Conservation (phyloP, 108 stramenopile genomes). For the Nannochloropsis granulata region DNA sequence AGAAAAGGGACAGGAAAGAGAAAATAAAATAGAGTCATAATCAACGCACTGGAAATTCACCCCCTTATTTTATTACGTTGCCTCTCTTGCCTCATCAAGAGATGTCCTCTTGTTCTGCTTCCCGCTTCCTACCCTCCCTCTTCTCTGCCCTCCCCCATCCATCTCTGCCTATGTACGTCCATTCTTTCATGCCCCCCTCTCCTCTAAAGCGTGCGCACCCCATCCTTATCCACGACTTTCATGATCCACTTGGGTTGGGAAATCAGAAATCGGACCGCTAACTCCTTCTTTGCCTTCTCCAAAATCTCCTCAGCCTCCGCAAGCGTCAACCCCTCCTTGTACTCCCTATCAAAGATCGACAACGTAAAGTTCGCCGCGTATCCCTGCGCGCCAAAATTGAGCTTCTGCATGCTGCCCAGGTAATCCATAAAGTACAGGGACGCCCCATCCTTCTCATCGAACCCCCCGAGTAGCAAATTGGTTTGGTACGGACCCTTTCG, state of each 20-base stretch:
- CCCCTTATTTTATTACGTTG: not conserved
- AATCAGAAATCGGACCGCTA: slow-evolving; percentile 72
- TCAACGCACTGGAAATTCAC: not conserved
- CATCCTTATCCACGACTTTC: slow-evolving; percentile 80
- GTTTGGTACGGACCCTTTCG: slow-evolving; percentile 92
- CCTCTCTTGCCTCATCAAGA: not conserved
- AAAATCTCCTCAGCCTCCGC: slow-evolving; percentile 60
- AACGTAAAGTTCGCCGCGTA: slow-evolving; percentile 82
- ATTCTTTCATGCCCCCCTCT: not conserved
- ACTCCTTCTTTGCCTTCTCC: slow-evolving; percentile 68
- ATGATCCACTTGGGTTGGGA: slow-evolving; percentile 82
- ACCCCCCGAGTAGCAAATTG: slow-evolving; percentile 77
- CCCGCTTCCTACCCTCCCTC: no score
- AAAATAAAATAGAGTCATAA: not conserved
- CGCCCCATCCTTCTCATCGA: slow-evolving; percentile 45
- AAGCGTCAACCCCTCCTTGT: slow-evolving; percentile 55
- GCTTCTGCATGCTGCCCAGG: slow-evolving; percentile 54
- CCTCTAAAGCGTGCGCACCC: slow-evolving; percentile 12
- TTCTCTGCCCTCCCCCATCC: not conserved
- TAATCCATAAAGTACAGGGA: slow-evolving; percentile 84
- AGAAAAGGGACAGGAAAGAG: not conserved
- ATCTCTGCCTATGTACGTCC: not conserved
- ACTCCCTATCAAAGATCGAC: slow-evolving; percentile 86
- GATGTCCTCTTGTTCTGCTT: no score
- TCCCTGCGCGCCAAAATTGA: slow-evolving; percentile 53